Evolutionary conservation across 2,329 filamentous ascomycete genomes (phyloP).

Genomic region (Fusarium verrucosum): DNA sequence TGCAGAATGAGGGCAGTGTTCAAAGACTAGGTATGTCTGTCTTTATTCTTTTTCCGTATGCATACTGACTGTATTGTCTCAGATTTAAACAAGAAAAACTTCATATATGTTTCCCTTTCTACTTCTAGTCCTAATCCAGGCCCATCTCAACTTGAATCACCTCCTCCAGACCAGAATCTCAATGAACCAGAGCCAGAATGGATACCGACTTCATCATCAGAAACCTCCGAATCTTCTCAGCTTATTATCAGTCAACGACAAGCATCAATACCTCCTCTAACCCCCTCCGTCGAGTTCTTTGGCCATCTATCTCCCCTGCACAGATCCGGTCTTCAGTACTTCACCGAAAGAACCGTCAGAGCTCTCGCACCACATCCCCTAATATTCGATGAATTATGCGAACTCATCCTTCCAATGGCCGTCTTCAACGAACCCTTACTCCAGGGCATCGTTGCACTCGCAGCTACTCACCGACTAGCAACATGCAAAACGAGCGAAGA

Average conservation of each 20-base stretch:
- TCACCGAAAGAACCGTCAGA: conserved; percentile 30
- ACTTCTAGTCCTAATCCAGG: conserved; percentile 7
- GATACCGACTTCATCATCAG: not conserved
- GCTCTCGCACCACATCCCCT: conserved; percentile 28
- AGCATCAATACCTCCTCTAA: not conserved
- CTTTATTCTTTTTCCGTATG: rapidly evolving
- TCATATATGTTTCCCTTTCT: conserved; percentile 31
- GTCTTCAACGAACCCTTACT: conserved; percentile 28
- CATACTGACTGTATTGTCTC: not conserved
- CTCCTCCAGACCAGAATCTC: not conserved
- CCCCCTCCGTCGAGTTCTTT: conserved; percentile 21
- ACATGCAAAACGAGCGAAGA: conserved; percentile 29
- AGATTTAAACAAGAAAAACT: conserved; percentile 34
- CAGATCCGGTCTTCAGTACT: conserved; percentile 33
- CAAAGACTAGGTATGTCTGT: conserved; percentile 14
- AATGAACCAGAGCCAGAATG: not conserved
- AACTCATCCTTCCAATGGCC: conserved; percentile 30
- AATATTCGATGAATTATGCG: conserved; percentile 30
- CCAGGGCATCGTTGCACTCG: conserved; percentile 28
- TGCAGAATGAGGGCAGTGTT: conserved; percentile 28
- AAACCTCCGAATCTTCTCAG: not conserved
- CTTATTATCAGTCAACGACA: conserved; percentile 2
- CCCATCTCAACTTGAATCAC: not conserved
- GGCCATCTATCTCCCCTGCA: conserved; percentile 28
- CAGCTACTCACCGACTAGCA: conserved; percentile 28